These are phyloP conservation scores for Teratosphaeria nubilosa DNA, from an alignment of 2,329 filamentous ascomycete species.

Conservation along the genomic window DNA sequence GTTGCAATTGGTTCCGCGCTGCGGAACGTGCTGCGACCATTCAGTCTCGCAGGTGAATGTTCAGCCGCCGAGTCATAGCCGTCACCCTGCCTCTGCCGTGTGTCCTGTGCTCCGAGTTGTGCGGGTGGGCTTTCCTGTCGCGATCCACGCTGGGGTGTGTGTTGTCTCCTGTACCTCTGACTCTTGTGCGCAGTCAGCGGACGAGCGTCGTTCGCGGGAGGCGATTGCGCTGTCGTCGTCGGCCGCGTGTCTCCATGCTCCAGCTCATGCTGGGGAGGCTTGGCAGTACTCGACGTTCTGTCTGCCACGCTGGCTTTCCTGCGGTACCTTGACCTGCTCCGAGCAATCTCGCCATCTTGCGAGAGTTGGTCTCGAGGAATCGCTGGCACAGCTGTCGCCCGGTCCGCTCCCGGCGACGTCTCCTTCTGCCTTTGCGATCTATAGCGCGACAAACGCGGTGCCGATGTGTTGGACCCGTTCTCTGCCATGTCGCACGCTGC, in stretches of 20 bases:
- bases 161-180: neutral
- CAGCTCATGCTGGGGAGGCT: constrained; percentile 2
- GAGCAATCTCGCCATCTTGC: constrained; percentile 12
- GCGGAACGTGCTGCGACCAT: neutral
- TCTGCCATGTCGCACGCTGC: constrained; percentile 7
- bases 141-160: neutral
- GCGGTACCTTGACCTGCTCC: constrained; percentile 24
- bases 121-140: neutral
- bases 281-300: constrained; percentile 4
- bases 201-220: neutral
- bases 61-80: neutral
- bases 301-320: constrained; percentile 13
- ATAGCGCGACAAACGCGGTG: constrained; percentile 46
- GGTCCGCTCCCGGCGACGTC: neutral
- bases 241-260: constrained; percentile 5
- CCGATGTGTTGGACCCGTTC: neutral
- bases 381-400: constrained; percentile 1
- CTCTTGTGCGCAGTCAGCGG: neutral
- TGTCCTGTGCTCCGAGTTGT: constrained; percentile 1
- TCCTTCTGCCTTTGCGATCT: constrained; percentile 41
- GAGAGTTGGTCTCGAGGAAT: constrained; percentile 2
- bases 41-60: neutral
- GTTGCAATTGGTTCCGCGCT: neutral
- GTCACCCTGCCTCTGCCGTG: neutral
- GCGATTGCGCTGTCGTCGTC: constrained; percentile 7